Conservation (phyloP, 139 green algal species). For the Volvox reticuliferus region DNA sequence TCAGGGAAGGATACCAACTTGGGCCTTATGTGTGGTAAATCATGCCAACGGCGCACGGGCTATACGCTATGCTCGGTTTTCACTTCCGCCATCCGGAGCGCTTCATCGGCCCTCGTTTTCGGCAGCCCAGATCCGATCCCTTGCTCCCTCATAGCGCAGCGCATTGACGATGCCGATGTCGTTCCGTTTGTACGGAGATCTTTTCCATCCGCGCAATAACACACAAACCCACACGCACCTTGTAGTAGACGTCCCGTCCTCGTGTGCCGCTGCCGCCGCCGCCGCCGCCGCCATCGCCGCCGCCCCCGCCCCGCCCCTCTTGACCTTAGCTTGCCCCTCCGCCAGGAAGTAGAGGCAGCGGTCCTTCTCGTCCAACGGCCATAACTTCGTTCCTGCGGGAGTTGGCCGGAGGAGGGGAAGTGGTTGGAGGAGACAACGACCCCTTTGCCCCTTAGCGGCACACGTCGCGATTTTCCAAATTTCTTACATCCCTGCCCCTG, state of each 20-base stretch:
- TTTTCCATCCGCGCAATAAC: too few relatives aligned
- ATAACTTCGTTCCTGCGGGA: slow-evolving; percentile 31
- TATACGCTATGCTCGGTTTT: too few relatives aligned
- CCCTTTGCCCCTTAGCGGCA: background rate
- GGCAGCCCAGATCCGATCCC: background rate
- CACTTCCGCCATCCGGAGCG: too few relatives aligned
- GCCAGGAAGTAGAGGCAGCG: slow-evolving; percentile 45
- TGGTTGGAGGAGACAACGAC: background rate
- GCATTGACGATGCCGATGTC: too few relatives aligned
- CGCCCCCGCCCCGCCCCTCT: background rate
- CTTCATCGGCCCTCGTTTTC: too few relatives aligned
- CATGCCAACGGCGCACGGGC: too few relatives aligned
- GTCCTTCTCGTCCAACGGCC: slow-evolving; percentile 31
- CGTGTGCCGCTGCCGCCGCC: background rate
- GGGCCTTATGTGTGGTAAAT: too few relatives aligned
- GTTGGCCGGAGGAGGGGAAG: background rate
- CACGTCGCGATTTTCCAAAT: background rate
- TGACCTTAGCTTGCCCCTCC: slow-evolving; percentile 36
- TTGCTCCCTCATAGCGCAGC: background rate
- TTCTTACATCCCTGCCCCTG: background rate
- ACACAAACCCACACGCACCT: background rate
- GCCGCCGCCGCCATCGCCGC: background rate
- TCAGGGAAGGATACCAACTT: too few relatives aligned
- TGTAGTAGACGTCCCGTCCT: background rate
- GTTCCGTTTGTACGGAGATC: background rate